Conservation (phyloP, 148 eudicot genomes). For the Linanthus parryae region DNA sequence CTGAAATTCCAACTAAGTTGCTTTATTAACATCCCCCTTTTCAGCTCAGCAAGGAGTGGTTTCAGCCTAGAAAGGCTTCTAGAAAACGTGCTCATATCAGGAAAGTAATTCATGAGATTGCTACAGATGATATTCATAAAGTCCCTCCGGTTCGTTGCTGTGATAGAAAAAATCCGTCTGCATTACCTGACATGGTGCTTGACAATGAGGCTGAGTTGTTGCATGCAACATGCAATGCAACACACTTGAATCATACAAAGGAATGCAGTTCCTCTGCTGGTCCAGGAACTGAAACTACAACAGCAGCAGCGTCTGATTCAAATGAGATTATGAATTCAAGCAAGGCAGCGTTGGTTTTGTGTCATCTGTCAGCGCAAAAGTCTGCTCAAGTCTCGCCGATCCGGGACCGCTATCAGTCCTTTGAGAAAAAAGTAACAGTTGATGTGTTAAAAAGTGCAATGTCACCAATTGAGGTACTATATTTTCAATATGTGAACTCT, state of each 20-base stretch:
- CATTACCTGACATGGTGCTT: constrained; percentile 15
- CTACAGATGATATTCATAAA: constrained; percentile 24
- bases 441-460: constrained; percentile 22
- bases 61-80: constrained; percentile 71
- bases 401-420: constrained; percentile 12
- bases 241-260: constrained; percentile 19
- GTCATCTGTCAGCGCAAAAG: constrained; percentile 21
- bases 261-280: constrained; percentile 17
- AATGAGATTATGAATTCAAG: no score
- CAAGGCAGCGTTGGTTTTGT: no score
- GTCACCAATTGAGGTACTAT: constrained; percentile 51
- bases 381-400: constrained; percentile 3
- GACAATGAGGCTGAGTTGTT: constrained; percentile 26
- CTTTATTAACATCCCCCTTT: no score
- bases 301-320: constrained; percentile 18
- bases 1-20: no score
- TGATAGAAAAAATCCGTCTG: constrained; percentile 14
- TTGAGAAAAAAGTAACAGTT: constrained; percentile 24
- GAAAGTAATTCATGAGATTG: constrained; percentile 44
- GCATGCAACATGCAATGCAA: constrained; percentile 21
- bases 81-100: constrained; percentile 60
- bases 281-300: constrained; percentile 22
- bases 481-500: no score
- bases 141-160: constrained; percentile 15
- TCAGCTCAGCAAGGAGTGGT: constrained; percentile 74